Evolutionary conservation across 805 yeast genomes (phyloP), one percentile per base, ranked within the genome.

Genomic region (Saturnispora sanitii): DNA sequence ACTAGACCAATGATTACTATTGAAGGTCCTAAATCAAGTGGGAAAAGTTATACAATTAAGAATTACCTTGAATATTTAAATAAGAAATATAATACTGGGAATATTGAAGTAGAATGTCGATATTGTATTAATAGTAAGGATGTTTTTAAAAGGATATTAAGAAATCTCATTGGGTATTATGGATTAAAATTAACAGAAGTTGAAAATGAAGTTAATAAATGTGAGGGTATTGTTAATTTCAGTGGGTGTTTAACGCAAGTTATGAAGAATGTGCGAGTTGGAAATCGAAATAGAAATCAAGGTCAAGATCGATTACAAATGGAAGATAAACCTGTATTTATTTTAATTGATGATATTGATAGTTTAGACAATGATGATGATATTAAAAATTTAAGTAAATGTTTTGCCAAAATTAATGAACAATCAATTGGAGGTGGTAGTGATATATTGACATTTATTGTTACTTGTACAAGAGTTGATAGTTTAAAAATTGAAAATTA

Each of bases 21-120:
- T 3, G 75, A 71, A 49, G 79, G 79, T 0, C 63, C 66, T 42
- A 58, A 64, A 39, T 64, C 76, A 1, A 57, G 69, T 15, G 79
- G 79, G 0, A 73, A 73, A 48, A 56, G 75, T 2, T 57, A 55
- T 40, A 60, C 66, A 1, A 54, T 72, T 4, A 46, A 44, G 2
- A 42, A 49, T 15, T 68, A 58, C 43, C 50, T 71, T 13, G 37
- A 57, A 6, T 42, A 48, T 7, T 38, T 65, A 12, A 27, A 41
- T 8, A 13, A 26, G 2, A 27, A 21, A 4, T 36, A 39, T 13
- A 51, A 50, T 2, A 50, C 65, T 4, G 50, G 52, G 4, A 49
- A 52, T 17, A 52, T 67, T 2, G 45, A 60, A 6, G 49, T 73
- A 12, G 55, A 62, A 11, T 71, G 77, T 49, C 75, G 71, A 38